Evolutionary conservation across 2,329 filamentous ascomycete genomes (phyloP).

Genomic region (Calonectria pseudoturangicola): DNA sequence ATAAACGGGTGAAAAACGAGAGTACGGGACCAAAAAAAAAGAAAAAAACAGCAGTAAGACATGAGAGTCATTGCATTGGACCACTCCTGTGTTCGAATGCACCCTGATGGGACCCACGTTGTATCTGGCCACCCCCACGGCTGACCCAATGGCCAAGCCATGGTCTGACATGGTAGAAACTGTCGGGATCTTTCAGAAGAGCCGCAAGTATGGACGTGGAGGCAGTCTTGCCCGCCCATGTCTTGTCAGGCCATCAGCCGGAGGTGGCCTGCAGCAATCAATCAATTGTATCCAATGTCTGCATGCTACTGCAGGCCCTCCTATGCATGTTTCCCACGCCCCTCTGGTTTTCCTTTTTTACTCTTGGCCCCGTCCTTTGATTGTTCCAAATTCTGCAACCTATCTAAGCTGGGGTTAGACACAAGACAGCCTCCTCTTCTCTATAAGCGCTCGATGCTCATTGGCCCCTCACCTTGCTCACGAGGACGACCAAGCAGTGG

Average conservation of each 20-base stretch:
- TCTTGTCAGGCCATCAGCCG: constrained; percentile 15
- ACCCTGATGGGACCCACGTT: constrained; percentile 18
- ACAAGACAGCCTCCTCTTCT: constrained; percentile 32
- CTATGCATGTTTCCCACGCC: neutral
- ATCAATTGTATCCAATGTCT: constrained; percentile 1
- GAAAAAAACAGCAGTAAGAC: neutral
- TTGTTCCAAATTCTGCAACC: neutral
- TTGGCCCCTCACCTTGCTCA: constrained; percentile 48
- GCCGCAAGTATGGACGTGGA: constrained; percentile 11
- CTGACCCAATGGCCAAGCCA: constrained; percentile 35
- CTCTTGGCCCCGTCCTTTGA: neutral
- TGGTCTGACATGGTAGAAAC: neutral
- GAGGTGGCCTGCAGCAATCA: constrained; percentile 25
- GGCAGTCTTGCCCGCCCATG: constrained; percentile 4
- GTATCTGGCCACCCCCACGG: constrained; percentile 33
- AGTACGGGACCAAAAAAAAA: neutral
- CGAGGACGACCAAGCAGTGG: constrained; percentile 37
- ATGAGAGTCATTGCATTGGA: constrained; percentile 14
- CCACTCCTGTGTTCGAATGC: constrained; percentile 5
- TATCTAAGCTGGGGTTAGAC: constrained; percentile 16
- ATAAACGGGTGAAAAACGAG: neutral
- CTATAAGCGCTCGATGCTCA: constrained; percentile 52
- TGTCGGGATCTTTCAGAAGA: constrained; percentile 5
- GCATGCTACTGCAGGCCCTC: constrained; percentile 28
- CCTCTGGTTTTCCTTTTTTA: neutral